These are phyloP conservation scores for Pythium aquatile DNA, from an alignment of 352 stramenopile species.

Conservation along the genomic window DNA sequence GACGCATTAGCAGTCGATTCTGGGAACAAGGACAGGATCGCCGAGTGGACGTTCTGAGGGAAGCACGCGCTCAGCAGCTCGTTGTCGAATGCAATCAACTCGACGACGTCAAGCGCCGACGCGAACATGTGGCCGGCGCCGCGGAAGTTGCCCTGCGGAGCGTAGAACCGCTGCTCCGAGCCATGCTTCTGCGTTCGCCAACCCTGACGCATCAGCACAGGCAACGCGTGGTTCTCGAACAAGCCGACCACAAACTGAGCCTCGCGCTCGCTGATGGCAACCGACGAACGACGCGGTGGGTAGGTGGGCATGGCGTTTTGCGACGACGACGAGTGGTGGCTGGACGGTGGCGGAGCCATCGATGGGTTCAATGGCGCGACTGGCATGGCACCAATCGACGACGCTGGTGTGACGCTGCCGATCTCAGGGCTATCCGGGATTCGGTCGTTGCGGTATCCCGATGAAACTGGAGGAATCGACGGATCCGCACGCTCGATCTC, in stretches of 20 bases:
- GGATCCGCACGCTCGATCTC: constrained; percentile 80
- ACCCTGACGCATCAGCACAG: constrained; percentile 55
- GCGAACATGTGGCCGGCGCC: constrained; percentile 42
- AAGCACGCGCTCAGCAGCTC: constrained; percentile 66
- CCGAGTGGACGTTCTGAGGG: constrained; percentile 65
- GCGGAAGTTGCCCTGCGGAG: constrained; percentile 33
- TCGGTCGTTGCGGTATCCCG: constrained; percentile 20
- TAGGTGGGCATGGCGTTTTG: constrained; percentile 15
- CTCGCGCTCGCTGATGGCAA: constrained; percentile 73
- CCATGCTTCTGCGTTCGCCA: constrained; percentile 57
- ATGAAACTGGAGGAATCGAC: constrained; percentile 36
- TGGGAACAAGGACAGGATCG: constrained; percentile 65
- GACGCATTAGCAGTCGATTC: constrained; percentile 26
- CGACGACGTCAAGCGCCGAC: constrained; percentile 67
- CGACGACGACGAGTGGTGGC: constrained; percentile 2
- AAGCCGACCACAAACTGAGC: constrained; percentile 71
- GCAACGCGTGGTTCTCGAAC: constrained; percentile 80
- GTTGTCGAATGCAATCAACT: constrained; percentile 65
- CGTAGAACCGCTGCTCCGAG: constrained; percentile 38
- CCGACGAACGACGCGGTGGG: constrained; percentile 14
- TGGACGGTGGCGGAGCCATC: constrained; percentile 10
- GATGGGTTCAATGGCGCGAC: constrained; percentile 23
- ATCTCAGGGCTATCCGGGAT: constrained; percentile 25
- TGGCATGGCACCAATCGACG: constrained; percentile 20
- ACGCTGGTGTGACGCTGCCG: constrained; percentile 22